Percentiles rank a stretch among this genome's conserved stretches.
phyloP scores from a whole-genome alignment of 2,329 filamentous ascomycete genomes.

The Colletotrichum sp. region DNA sequence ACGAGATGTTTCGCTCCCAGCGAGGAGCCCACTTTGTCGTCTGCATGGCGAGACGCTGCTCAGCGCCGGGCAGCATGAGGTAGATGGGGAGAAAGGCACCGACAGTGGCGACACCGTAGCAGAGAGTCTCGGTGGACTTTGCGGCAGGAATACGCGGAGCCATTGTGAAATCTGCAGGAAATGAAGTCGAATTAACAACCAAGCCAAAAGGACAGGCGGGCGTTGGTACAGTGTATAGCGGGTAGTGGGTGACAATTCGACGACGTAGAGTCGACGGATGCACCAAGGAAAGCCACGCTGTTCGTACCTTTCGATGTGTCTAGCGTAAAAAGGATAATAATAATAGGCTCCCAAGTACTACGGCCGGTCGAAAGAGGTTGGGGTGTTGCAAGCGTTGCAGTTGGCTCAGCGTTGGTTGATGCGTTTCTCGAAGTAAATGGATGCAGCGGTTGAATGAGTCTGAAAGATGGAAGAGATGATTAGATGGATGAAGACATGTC shows the following conservation, averaged over 20 bases:
- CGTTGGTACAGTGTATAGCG: not conserved
- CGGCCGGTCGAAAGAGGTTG: not conserved
- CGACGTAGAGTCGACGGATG: not conserved
- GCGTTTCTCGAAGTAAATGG: not conserved
- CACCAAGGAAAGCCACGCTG: not conserved
- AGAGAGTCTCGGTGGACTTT: conserved; percentile 53
- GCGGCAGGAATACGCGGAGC: conserved; percentile 54
- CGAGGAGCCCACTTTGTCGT: conserved; percentile 64
- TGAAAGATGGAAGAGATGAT: not conserved
- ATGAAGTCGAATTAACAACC: not conserved
- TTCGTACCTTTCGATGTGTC: not conserved
- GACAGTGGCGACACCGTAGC: conserved; percentile 59
- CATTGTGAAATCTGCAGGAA: conserved; percentile 30
- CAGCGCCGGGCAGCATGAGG: conserved; percentile 60
- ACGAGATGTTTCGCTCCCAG: conserved; percentile 64
- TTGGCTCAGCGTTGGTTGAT: not conserved
- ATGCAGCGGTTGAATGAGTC: not conserved
- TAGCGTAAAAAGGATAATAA: not conserved
- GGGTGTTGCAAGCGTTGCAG: not conserved
- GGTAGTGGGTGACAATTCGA: not conserved
- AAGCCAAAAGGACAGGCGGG: not conserved
- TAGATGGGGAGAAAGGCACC: conserved; percentile 61
- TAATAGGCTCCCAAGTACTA: not conserved
- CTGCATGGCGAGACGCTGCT: conserved; percentile 58
- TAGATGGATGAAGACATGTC: not conserved